phyloP scores from a whole-genome alignment of 2,329 filamentous ascomycete genomes.

The Exophiala bonariae region DNA sequence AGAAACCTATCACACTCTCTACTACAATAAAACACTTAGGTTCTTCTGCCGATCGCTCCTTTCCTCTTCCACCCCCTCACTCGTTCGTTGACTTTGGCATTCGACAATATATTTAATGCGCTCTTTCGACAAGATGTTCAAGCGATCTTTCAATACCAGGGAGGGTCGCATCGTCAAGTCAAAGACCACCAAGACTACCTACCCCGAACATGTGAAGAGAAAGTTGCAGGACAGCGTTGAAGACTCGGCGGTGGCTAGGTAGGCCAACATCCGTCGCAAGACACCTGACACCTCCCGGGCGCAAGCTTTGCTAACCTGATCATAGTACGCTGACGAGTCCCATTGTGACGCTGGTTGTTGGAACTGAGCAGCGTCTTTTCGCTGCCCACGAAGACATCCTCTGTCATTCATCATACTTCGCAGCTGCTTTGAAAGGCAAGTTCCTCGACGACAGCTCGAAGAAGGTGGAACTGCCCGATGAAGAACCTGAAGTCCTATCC shows the following conservation, averaged over 20 bases:
- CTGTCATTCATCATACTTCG: conserved; percentile 80
- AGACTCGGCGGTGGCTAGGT: conserved; percentile 50
- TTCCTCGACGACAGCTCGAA: conserved; percentile 66
- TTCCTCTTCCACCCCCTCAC: conserved; percentile 48
- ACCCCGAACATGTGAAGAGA: conserved; percentile 77
- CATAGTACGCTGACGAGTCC: conserved; percentile 60
- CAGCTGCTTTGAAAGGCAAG: conserved; percentile 67
- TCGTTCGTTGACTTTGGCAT: conserved; percentile 41
- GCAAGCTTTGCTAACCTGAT: conserved; percentile 29
- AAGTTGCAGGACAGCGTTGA: conserved; percentile 85
- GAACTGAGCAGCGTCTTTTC: conserved; percentile 82
- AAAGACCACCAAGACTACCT: conserved; percentile 73
- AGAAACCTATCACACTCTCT: conserved; percentile 41
- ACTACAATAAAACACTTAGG: conserved; percentile 38
- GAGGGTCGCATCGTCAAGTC: conserved; percentile 82
- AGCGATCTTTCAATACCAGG: conserved; percentile 81
- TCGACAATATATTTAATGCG: conserved; percentile 28
- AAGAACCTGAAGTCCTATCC: conserved; percentile 88
- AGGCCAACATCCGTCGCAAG: conserved; percentile 13
- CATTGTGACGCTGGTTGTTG: conserved; percentile 84
- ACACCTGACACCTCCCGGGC: too few species aligned
- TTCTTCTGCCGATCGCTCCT: conserved; percentile 37
- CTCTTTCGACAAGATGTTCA: conserved; percentile 72
- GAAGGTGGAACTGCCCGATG: conserved; percentile 74
- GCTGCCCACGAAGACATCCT: conserved; percentile 94